These are phyloP conservation scores for Rhazya stricta DNA, from an alignment of 257 asterid genomes.

Conservation along the genomic window DNA sequence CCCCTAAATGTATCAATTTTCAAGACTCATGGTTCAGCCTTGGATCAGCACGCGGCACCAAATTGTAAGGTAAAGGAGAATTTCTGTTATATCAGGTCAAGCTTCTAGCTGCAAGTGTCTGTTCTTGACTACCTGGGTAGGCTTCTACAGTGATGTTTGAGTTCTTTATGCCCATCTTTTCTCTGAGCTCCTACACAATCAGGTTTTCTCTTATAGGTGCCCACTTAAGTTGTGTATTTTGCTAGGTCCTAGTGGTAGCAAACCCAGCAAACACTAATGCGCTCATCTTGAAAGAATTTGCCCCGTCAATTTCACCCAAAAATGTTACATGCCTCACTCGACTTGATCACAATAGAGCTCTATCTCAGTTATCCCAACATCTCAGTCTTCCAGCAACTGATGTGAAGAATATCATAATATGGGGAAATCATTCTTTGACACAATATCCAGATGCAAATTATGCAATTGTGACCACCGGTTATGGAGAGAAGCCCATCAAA, in stretches of 20 bases:
- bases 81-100: background rate
- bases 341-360: slow-evolving; percentile 74
- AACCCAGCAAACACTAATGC: slow-evolving; percentile 88
- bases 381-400: slow-evolving; percentile 51
- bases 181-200: background rate
- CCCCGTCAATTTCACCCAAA: slow-evolving; percentile 60
- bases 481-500: slow-evolving; percentile 35
- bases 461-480: slow-evolving; percentile 36
- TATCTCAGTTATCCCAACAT: slow-evolving; percentile 54
- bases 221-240: background rate
- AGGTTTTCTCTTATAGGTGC: background rate
- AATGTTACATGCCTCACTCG: slow-evolving; percentile 83
- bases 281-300: slow-evolving; percentile 60
- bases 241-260: slow-evolving; percentile 70
- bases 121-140: too few relatives aligned
- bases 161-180: background rate
- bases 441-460: slow-evolving; percentile 75
- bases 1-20: slow-evolving; percentile 64
- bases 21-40: slow-evolving; percentile 71
- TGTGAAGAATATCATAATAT: slow-evolving; percentile 60
- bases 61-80: slow-evolving; percentile 51
- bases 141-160: background rate
- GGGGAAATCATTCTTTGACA: slow-evolving; percentile 89
- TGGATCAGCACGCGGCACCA: slow-evolving; percentile 62
- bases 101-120: too few relatives aligned